Evolutionary conservation across 2,329 filamentous ascomycete species (phyloP).

Genomic region (Fusarium denticulatum): DNA sequence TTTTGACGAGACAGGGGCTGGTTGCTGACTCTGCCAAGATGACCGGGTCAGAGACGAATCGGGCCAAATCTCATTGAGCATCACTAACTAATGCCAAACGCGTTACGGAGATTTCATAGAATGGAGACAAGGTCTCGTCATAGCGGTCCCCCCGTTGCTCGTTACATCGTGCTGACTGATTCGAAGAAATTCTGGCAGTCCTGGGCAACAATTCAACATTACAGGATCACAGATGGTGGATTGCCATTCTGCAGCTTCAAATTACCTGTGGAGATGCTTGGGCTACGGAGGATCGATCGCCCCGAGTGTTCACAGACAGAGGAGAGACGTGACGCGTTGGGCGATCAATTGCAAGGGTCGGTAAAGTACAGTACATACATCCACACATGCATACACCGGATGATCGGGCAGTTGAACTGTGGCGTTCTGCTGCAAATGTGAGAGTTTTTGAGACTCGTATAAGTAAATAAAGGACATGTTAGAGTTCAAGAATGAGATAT

Average conservation of each 20-base stretch:
- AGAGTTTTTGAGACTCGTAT: neutral
- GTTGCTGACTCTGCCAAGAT: constrained; percentile 1
- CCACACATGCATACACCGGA: neutral
- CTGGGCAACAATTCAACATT: constrained; percentile 21
- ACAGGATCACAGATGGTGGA: constrained; percentile 24
- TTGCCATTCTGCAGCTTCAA: constrained; percentile 24
- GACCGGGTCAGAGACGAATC: constrained; percentile 14
- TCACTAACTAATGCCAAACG: constrained; percentile 9
- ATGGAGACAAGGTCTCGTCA: constrained; percentile 16
- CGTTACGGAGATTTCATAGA: neutral
- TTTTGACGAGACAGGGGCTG: constrained; percentile 8
- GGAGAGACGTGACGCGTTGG: constrained; percentile 32
- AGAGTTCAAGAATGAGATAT: neutral
- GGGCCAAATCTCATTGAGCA: neutral
- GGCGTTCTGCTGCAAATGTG: neutral
- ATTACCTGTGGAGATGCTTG: constrained; percentile 35
- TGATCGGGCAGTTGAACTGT: neutral
- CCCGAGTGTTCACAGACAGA: constrained; percentile 12
- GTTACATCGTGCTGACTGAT: neutral
- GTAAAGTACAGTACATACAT: constrained; percentile 16
- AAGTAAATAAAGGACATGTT: neutral
- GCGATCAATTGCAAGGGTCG: constrained; percentile 25
- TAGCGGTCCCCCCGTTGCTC: neutral
- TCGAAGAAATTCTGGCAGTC: neutral
- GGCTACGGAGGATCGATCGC: constrained; percentile 27